phyloP scores from a whole-genome alignment of 208 protist genomes.

The Giardia duodenalis region DNA sequence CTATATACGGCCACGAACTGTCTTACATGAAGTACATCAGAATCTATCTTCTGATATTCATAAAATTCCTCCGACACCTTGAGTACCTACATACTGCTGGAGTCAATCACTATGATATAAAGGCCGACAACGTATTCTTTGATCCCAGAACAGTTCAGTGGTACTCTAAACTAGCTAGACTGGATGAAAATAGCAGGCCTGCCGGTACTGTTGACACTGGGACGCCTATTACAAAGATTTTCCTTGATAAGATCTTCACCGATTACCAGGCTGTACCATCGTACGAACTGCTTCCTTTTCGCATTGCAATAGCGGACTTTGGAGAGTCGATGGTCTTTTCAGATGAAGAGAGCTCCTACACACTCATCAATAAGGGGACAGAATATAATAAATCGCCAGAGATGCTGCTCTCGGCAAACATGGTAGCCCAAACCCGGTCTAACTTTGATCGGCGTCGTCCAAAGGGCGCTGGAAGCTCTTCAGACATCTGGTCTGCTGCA shows the following conservation, averaged over 20 bases:
- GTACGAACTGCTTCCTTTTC: not conserved
- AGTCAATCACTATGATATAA: slow-evolving; percentile 27
- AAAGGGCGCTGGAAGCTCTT: slow-evolving; percentile 47
- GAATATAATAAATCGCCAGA: slow-evolving; percentile 58
- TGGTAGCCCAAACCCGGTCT: slow-evolving; percentile 40
- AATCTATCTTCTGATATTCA: slow-evolving; percentile 2
- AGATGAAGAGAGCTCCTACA: slow-evolving; percentile 50
- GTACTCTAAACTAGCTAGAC: slow-evolving; percentile 32
- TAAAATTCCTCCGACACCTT: slow-evolving; percentile 33
- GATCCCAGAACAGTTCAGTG: slow-evolving; percentile 43
- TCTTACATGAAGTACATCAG: slow-evolving; percentile 39
- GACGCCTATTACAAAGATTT: not conserved
- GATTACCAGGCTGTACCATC: not conserved
- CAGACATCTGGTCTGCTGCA: slow-evolving; percentile 56
- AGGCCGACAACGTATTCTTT: slow-evolving; percentile 28
- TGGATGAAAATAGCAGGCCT: not conserved
- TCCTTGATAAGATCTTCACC: not conserved
- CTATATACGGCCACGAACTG: slow-evolving; percentile 41
- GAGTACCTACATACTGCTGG: slow-evolving; percentile 44
- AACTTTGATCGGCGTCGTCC: slow-evolving; percentile 50
- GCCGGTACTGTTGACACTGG: not conserved
- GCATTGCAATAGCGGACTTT: slow-evolving; percentile 51
- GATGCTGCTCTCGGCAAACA: slow-evolving; percentile 56
- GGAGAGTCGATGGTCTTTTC: slow-evolving; percentile 53
- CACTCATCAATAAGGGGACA: slow-evolving; percentile 53